Evolutionary conservation across 257 asterid species (phyloP), one percentile per base, ranked within the genome.

Genomic region (Verbena officinalis): DNA sequence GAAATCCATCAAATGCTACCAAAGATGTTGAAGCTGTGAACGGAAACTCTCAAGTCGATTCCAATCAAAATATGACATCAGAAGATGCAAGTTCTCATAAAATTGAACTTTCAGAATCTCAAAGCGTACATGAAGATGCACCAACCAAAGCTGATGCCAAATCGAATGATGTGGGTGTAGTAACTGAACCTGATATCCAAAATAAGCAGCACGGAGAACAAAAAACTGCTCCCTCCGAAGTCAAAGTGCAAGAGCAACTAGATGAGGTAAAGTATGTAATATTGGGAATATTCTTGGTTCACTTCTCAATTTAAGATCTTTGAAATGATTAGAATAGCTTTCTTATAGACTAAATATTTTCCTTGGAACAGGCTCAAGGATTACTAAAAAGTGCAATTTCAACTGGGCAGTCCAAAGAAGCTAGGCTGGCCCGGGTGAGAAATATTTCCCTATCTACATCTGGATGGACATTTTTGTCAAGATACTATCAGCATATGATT

Each of bases 361-460:
- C 51, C 60, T 78, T 77, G 54, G 2, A 62, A 36, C 90, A 94
- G 99, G 99, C 99, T 67, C 99, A 90, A 78, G 93, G 99, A 66
- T 79, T 94, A 68, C 96, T 94, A 69, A 84, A 86, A 77, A 90
- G 71, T 83, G 83, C 96, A 70, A 73, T 71, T 67, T 86, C 98
- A 67, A 86, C 91, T 5, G 98, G 98, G 66, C 96, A 90, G 80
- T 88, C 99, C 44, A 94, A 94, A 80, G 99, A 94, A 82, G 99
- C 99, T 59, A 86, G 99, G 78, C 81, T 94, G 59, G 96, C 97
- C 55, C 79, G 95, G 92, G 99, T 94, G 82, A 82, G 84, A 52
- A 46, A 65, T 42, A 30, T 20, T 49, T 64, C 61, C 27, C 54
- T 64, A 56, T 16, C 36, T 52, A n/a, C 67, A 38, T 27, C 64